Evolutionary conservation across 1,284 basidiomycete species (phyloP).

Genomic region (Leccinum solheimii): DNA sequence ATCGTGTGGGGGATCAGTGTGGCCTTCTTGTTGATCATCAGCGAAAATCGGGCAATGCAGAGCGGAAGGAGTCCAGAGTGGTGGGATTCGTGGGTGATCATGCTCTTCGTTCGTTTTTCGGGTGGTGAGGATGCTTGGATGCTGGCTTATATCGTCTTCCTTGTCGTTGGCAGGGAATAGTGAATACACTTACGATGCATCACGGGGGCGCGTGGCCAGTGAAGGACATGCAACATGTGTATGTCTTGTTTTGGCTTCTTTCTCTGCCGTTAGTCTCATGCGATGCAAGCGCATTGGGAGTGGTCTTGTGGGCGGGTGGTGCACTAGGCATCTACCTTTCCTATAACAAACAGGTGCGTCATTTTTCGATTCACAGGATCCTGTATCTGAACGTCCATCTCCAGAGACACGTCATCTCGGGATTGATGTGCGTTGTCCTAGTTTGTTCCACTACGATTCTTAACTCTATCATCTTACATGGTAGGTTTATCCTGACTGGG

Average conservation of each 20-base stretch:
- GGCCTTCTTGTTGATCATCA: conserved; percentile 79
- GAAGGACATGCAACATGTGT: conserved; percentile 96
- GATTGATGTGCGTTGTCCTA: conserved; percentile 64
- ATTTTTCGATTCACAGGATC: neutral
- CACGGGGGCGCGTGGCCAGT: conserved; percentile 80
- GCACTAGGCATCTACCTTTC: conserved; percentile 85
- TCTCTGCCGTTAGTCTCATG: conserved; percentile 1
- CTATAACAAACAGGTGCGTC: conserved; percentile 68
- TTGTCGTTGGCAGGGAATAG: conserved; percentile 36
- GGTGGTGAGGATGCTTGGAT: neutral
- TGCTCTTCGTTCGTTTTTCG: conserved; percentile 70
- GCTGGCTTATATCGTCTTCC: neutral
- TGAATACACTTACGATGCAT: conserved; percentile 95
- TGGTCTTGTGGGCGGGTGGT: conserved; percentile 88
- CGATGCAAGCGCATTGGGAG: conserved; percentile 39
- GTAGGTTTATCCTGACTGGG: conserved; percentile 84
- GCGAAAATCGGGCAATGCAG: conserved; percentile 78
- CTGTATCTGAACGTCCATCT: neutral
- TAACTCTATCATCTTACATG: neutral
- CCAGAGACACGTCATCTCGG: conserved; percentile 79
- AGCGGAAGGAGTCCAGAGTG: conserved; percentile 82
- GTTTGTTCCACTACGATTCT: neutral
- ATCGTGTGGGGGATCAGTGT: conserved; percentile 87
- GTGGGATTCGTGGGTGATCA: conserved; percentile 90
- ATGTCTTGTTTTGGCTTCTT: conserved; percentile 32